Evolutionary conservation across 169 alveolate species (phyloP), one percentile per base, ranked within the genome.

Genomic region (Cryptosporidium ubiquitum): DNA sequence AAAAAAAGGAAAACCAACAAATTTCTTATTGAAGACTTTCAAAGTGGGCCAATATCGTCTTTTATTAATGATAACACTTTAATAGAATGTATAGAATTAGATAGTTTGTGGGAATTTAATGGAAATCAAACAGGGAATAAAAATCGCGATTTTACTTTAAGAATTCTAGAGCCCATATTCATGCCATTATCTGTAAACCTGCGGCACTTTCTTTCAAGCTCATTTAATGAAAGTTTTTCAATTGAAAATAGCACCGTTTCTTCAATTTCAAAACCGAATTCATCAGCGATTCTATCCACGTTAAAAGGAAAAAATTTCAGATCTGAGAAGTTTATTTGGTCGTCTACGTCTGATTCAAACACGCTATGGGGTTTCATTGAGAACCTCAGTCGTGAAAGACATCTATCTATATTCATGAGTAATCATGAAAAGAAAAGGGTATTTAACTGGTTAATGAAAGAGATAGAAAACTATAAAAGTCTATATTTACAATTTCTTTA

Each of bases 381-480:
- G 16, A 64, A 42, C 42, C 68, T 79, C 14, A 44, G 79, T 42
- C 58, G 89, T 12, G 89, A 79, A 20, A 79, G 89, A 20, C 89
- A 79, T 33, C 44, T 79, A 5, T 79, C 89, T 20, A 14, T 23
- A 61, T 79, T 79, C 20, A 14, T 79, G 66, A 61, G 26, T 18
- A 66, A 60, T 66, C 37, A 16, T 40, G 47, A 37, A 14, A 79
- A 79, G 61, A 64, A 33, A 61, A 79, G 37, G 23, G 74, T 20
- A 39, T 64, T 79, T 40, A 23, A 44, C 5, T 61, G 73, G 89
- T n/a, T 79, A 29, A 18, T 16, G 26, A 39, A 29, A 5, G 89
- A 79, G 52, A 61, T 79, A 60, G 68, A 58, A 20, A 58, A 79
- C n/a, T 58, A 58, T 29, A 79, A 61, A 64, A 79, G 69, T 42